Conservation (phyloP, 1,139 yeast species). For the Ogataea hybrid region DNA sequence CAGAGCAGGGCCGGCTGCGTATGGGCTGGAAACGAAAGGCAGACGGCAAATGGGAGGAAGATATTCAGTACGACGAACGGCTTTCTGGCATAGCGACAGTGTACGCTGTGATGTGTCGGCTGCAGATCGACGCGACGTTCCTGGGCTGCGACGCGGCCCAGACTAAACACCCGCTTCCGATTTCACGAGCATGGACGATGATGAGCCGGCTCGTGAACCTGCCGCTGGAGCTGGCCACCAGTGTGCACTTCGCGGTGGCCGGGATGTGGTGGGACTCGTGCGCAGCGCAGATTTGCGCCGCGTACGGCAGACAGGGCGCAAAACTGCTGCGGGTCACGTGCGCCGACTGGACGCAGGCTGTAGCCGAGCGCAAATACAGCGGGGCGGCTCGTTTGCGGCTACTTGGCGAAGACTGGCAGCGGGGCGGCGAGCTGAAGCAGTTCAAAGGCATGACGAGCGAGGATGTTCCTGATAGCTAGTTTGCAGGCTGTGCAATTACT, state of each 20-base stretch:
- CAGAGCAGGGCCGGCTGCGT: constrained; percentile 75
- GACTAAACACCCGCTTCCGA: constrained; percentile 49
- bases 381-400: constrained; percentile 77
- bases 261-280: constrained; percentile 94
- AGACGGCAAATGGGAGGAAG: constrained; percentile 75
- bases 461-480: constrained; percentile 9
- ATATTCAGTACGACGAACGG: constrained; percentile 74
- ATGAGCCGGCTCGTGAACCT: constrained; percentile 69
- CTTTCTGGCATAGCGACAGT: constrained; percentile 82
- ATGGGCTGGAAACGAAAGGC: constrained; percentile 84
- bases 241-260: constrained; percentile 69
- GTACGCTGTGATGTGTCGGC: constrained; percentile 69
- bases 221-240: constrained; percentile 45
- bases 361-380: constrained; percentile 52
- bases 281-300: constrained; percentile 50
- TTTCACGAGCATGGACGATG: constrained; percentile 60
- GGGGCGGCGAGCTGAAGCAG: constrained; percentile 42
- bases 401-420: constrained; percentile 74
- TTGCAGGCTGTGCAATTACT: not conserved
- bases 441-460: constrained; percentile 50
- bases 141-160: constrained; percentile 22
- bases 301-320: constrained; percentile 67
- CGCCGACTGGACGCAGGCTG: constrained; percentile 49
- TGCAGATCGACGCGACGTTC: constrained; percentile 30
- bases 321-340: constrained; percentile 55